phyloP scores from a whole-genome alignment of 2,329 filamentous ascomycete species.

The Leptodontidium sp. region DNA sequence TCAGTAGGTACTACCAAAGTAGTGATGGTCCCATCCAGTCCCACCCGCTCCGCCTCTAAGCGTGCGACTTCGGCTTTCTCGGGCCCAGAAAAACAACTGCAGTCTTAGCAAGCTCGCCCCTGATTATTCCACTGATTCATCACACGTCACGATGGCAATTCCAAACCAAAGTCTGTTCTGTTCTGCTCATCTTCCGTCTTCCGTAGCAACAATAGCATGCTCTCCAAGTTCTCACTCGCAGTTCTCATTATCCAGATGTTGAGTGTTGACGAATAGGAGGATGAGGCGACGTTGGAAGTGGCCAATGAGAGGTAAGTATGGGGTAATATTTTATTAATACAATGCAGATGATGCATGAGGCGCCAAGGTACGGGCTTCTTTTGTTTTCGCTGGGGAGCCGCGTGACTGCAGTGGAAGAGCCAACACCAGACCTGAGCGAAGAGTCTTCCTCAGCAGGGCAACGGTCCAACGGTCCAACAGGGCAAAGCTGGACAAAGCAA shows the following conservation, averaged over 20 bases:
- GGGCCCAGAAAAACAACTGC: background rate
- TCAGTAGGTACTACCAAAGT: too few relatives aligned
- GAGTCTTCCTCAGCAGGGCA: conserved; percentile 3
- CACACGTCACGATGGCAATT: conserved; percentile 21
- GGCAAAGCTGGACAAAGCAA: conserved; percentile 4
- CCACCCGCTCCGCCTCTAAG: conserved; percentile 1
- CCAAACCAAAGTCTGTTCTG: background rate
- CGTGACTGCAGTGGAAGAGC: background rate
- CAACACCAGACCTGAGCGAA: background rate
- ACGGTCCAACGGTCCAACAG: background rate
- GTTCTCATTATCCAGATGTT: conserved; percentile 3
- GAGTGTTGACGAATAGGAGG: background rate
- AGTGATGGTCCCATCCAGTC: background rate
- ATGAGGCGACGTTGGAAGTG: background rate
- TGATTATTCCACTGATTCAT: background rate
- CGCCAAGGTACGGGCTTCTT: background rate
- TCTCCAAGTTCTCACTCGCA: conserved; percentile 6
- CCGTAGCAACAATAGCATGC: conserved; percentile 8
- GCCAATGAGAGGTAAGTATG: conserved; percentile 15
- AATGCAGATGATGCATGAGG: conserved; percentile 6
- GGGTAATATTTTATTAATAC: conserved; percentile 17
- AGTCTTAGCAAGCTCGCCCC: background rate
- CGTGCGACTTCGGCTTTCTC: conserved; percentile 14
- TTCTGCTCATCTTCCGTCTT: background rate
- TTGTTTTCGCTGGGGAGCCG: background rate